Evolutionary conservation across 208 protist genomes (phyloP).

Genomic region (Herpetomonas tarakana): DNA sequence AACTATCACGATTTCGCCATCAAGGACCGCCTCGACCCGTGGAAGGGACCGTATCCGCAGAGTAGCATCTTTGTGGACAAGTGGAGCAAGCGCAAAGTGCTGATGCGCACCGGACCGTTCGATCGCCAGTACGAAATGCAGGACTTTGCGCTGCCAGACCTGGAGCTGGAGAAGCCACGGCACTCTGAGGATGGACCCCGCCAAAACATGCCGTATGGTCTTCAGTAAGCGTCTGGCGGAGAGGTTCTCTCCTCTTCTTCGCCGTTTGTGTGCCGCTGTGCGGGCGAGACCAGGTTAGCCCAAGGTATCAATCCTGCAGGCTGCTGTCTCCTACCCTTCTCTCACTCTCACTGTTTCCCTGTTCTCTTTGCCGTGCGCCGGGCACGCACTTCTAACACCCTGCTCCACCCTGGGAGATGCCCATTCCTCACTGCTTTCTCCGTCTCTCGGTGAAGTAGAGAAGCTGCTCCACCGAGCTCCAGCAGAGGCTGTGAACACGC

Average conservation of each 20-base stretch:
- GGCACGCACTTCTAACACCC: too few relatives aligned
- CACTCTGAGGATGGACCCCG: conserved; percentile 80
- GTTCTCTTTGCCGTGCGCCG: too few relatives aligned
- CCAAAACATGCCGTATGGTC: conserved; percentile 85
- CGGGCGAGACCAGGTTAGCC: too few relatives aligned
- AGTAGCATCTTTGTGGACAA: conserved; percentile 90
- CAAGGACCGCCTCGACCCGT: conserved; percentile 73
- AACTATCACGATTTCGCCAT: conserved; percentile 71
- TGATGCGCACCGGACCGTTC: conserved; percentile 82
- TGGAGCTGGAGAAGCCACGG: conserved; percentile 80
- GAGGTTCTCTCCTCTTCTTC: conserved; percentile 4
- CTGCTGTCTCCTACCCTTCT: too few relatives aligned
- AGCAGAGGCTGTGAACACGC: too few relatives aligned
- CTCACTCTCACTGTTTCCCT: too few relatives aligned
- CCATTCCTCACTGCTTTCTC: too few relatives aligned
- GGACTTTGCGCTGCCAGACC: conserved; percentile 84
- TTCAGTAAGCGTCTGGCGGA: conserved; percentile 71
- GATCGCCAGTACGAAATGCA: conserved; percentile 92
- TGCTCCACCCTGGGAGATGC: too few relatives aligned
- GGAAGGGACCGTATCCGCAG: conserved; percentile 90
- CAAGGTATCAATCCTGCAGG: too few relatives aligned
- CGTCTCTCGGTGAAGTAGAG: too few relatives aligned
- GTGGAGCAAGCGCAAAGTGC: conserved; percentile 90
- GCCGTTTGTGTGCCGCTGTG: background rate
- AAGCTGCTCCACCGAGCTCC: too few relatives aligned